Percentiles rank a stretch among this genome's conserved stretches.
Conservation (phyloP, 345 rosid species). For the Eucalyptus grandis region DNA sequence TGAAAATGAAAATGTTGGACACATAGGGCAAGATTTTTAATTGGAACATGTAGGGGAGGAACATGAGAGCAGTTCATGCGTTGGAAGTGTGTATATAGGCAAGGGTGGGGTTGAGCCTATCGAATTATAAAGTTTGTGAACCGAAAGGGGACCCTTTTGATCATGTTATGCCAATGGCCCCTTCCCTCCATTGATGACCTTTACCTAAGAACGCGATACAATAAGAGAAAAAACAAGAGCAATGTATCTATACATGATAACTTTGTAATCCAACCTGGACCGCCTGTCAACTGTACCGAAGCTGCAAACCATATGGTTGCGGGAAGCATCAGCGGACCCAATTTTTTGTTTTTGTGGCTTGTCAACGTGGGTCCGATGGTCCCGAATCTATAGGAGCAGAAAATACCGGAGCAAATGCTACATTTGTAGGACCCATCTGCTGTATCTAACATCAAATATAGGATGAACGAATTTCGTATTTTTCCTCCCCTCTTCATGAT, state of each 20-base stretch:
- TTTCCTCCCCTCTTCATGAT: neutral
- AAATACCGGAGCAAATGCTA: neutral
- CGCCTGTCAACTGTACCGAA: slow-evolving; percentile 10
- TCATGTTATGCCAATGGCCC: neutral
- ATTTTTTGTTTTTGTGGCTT: neutral
- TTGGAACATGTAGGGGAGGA: neutral
- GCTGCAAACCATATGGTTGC: neutral
- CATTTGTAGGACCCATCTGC: neutral
- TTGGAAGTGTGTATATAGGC: neutral
- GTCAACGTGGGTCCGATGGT: slow-evolving; percentile 12
- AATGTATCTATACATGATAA: neutral
- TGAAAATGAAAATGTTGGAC: neutral
- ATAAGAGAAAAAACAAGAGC: neutral
- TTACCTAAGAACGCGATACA: neutral
- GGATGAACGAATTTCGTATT: neutral
- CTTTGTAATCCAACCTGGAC: neutral
- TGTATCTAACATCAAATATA: neutral
- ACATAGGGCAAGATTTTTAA: neutral
- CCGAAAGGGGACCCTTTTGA: neutral
- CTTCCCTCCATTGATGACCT: neutral
- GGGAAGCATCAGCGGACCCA: neutral
- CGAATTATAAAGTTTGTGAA: neutral
- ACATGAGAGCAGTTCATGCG: neutral
- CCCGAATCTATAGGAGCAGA: slow-evolving; percentile 16
- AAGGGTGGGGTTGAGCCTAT: neutral